These are phyloP conservation scores for Nicotiana obtusifolia DNA, from an alignment of 257 asterid genomes.

Conservation along the genomic window DNA sequence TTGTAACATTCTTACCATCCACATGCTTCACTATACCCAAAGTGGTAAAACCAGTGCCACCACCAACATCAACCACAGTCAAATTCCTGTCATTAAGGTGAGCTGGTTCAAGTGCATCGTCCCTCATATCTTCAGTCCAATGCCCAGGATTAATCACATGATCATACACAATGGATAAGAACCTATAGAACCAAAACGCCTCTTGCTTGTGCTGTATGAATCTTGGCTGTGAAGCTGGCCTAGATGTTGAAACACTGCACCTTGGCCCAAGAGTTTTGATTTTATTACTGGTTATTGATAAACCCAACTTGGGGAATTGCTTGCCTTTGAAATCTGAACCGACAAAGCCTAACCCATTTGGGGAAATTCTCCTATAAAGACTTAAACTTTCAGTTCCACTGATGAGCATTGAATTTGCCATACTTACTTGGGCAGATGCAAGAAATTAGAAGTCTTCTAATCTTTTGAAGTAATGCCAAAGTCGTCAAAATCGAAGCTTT, in stretches of 20 bases:
- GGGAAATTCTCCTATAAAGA: conserved; percentile 29
- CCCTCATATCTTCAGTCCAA: conserved; percentile 98
- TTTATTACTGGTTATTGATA: conserved; percentile 25
- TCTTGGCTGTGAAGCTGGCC: conserved; percentile 88
- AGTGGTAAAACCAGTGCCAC: conserved; percentile 94
- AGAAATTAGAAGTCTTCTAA: background rate
- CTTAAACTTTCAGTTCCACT: conserved; percentile 39
- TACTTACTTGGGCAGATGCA: conserved; percentile 13
- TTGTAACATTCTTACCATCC: conserved; percentile 90
- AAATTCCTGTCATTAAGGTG: conserved; percentile 45
- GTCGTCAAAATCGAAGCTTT: background rate
- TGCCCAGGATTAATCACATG: conserved; percentile 98
- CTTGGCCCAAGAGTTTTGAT: conserved; percentile 36
- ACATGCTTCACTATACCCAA: conserved; percentile 82
- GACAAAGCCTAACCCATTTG: conserved; percentile 39
- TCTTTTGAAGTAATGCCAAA: background rate
- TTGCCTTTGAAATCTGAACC: conserved; percentile 45
- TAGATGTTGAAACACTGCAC: conserved; percentile 63
- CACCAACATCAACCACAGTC: conserved; percentile 92
- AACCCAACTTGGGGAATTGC: conserved; percentile 30
- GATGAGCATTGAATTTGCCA: conserved; percentile 68
- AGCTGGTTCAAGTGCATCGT: conserved; percentile 95
- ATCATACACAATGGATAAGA: conserved; percentile 86
- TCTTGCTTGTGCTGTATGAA: conserved; percentile 95
- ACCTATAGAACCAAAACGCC: conserved; percentile 93